Base-by-base conservation (phyloP, 1,139 yeast species). In the Nadsonia commutata region DNA sequence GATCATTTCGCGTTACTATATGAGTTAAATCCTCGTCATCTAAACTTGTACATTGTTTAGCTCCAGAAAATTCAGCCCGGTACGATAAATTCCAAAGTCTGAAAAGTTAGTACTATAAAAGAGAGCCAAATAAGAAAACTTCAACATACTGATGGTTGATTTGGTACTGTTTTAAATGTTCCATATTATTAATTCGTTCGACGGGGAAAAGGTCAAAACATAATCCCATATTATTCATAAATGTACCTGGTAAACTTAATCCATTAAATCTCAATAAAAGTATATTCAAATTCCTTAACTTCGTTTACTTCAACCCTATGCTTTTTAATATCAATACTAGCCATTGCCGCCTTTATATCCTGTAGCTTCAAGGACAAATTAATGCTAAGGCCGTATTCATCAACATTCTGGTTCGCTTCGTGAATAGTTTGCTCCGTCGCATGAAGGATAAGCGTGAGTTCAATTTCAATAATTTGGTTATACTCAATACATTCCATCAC, bases 401-500 rank as follows among this genome's bases (percentile, higher is more conserved):
- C 65, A 2, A 54, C 56, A 20, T 47, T 48, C 16, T 41, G 37
- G n/a, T 44, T 42, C 2, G 55, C 52, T 2, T 36, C 31, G 2
- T 40, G 42, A 8, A 45, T 16, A 2, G 53, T 49, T 13, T 43
- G 38, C 18, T 38, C 1, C 19, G 41, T 61, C 2, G 63, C 72
- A 36, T 48, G 48, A 40, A 72, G 68, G 36, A 80, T 62, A 53
- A 82, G 76, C 8, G 59, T 54, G 0, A 84, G 80, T 51, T 84
- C 94, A 9, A 80, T 52, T 1, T 70, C 71, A 1, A 84, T 59
- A 2, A 78, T 44, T 2, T 54, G 49, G 0, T 60, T 53, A 18
- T 66, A 59, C 13, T 60, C 53, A 2, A 83, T 62, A 52, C 94
- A 76, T 50, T 82, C 86, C 40, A 75, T 64, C 6, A 85, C 58